These are phyloP conservation scores for Pseudoturritis turrita DNA, from an alignment of 345 rosid genomes.

Conservation along the genomic window DNA sequence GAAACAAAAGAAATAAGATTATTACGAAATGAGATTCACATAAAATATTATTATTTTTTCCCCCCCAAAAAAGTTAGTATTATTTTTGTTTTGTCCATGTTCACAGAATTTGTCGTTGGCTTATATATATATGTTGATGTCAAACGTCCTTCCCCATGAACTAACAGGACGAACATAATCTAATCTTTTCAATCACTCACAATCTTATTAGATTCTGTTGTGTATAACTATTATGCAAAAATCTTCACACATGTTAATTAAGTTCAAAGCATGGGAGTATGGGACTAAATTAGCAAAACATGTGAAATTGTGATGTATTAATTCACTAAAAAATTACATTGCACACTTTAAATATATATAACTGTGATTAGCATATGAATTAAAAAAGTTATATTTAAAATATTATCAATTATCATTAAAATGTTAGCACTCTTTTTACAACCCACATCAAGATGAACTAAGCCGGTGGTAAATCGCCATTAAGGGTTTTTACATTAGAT, in stretches of 20 bases:
- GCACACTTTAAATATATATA: not conserved
- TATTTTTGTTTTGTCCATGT: not conserved
- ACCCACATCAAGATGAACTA: not conserved
- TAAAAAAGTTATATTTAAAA: not conserved
- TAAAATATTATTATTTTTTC: too few species aligned
- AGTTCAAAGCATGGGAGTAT: not conserved
- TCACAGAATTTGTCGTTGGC: constrained; percentile 19
- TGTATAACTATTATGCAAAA: not conserved
- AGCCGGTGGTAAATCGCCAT: not conserved
- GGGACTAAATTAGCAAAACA: not conserved
- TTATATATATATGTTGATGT: not conserved
- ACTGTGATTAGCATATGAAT: not conserved
- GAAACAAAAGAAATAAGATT: not conserved
- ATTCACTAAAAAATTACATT: not conserved
- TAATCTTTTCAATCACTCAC: constrained; percentile 2
- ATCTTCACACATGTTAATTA: not conserved
- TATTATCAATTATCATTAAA: not conserved
- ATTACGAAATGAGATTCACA: not conserved
- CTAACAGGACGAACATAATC: constrained; percentile 4
- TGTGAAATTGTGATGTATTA: not conserved
- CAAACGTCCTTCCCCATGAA: constrained; percentile 21
- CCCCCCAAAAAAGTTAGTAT: too few species aligned
- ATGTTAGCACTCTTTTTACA: too few species aligned
- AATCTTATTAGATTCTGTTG: constrained; percentile 18
- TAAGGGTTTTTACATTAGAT: not conserved